Evolutionary conservation across 768 basidiomycete species (phyloP).

Genomic region (Russula virescens): DNA sequence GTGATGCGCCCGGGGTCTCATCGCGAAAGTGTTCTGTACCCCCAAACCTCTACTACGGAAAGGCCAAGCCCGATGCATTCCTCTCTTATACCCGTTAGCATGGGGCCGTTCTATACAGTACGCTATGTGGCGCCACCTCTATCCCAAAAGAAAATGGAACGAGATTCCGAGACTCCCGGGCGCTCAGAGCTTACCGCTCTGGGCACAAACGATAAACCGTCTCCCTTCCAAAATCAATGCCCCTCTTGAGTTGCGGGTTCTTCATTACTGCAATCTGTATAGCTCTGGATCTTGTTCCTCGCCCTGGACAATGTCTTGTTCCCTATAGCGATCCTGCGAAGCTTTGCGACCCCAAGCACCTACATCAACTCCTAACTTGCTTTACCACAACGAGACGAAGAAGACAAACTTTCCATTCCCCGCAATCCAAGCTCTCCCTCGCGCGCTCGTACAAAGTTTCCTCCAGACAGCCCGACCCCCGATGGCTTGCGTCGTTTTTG

Average conservation of each 20-base stretch:
- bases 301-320: not conserved
- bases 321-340: not conserved
- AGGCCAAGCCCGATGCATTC: too few relatives aligned
- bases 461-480: constrained; percentile 3
- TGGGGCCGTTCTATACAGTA: too few relatives aligned
- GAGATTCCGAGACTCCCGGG: not conserved
- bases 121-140: too few relatives aligned
- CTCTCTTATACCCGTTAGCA: too few relatives aligned
- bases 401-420: not conserved
- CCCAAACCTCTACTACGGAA: too few relatives aligned
- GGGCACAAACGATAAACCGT: not conserved
- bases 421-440: not conserved
- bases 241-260: not conserved
- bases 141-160: not conserved
- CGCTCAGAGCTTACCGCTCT: not conserved
- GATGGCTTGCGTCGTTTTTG: constrained; percentile 13
- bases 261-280: not conserved
- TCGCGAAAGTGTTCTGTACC: too few relatives aligned
- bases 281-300: not conserved
- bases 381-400: constrained; percentile 14
- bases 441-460: constrained; percentile 3
- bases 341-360: not conserved
- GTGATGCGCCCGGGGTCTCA: too few relatives aligned
- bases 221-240: not conserved
- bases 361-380: constrained; percentile 14